Evolutionary conservation across 768 basidiomycete species (phyloP).

Genomic region (Mycena capillaripes): DNA sequence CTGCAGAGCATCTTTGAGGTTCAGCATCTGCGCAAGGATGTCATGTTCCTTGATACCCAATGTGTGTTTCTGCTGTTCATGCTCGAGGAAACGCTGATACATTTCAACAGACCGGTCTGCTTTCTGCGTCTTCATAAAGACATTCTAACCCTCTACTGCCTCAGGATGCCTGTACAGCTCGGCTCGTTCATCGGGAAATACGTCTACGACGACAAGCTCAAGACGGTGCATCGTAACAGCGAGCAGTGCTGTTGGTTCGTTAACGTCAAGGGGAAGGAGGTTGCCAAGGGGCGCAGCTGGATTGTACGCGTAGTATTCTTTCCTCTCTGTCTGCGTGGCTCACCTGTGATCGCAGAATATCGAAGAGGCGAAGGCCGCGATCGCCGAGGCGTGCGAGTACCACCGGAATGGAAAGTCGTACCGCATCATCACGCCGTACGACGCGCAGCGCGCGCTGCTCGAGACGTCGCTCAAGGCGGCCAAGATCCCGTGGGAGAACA

Average conservation of each 20-base stretch:
- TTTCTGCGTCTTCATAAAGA: conserved; percentile 50
- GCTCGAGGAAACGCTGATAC: conserved; percentile 63
- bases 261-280: conserved; percentile 57
- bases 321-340: background rate
- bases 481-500: conserved; percentile 68
- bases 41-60: conserved; percentile 63
- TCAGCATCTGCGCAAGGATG: conserved; percentile 52
- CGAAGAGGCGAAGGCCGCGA: conserved; percentile 61
- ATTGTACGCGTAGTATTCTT: conserved; percentile 42
- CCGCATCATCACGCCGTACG: conserved; percentile 82
- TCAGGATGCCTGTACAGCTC: conserved; percentile 66
- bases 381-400: conserved; percentile 60
- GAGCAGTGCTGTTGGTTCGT: conserved; percentile 68
- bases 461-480: conserved; percentile 63
- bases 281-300: conserved; percentile 52
- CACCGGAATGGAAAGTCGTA: conserved; percentile 55
- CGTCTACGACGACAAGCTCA: conserved; percentile 67
- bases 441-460: conserved; percentile 71
- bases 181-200: conserved; percentile 65
- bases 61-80: conserved; percentile 52
- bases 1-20: conserved; percentile 70
- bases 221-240: conserved; percentile 59
- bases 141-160: conserved; percentile 11
- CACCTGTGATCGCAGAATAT: conserved; percentile 58
- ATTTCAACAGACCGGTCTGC: conserved; percentile 60